Conservation (phyloP, 345 rosid genomes). For the Syzygium aqueum region DNA sequence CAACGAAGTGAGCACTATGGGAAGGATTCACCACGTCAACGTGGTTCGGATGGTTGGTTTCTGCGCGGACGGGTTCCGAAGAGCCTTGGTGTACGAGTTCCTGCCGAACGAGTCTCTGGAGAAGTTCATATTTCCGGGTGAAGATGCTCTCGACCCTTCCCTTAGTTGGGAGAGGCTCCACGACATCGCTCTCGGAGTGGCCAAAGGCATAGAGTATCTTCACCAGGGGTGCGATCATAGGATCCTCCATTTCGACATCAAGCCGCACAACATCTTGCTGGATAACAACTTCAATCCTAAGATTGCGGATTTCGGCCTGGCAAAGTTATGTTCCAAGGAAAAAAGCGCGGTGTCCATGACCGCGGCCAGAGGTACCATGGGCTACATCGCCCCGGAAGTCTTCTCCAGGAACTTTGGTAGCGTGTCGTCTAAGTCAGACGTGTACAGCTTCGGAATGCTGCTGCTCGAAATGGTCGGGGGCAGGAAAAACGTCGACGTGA, state of each 20-base stretch:
- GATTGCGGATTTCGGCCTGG: conserved; percentile 21
- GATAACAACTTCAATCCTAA: conserved; percentile 3
- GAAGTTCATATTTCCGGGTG: conserved; percentile 2
- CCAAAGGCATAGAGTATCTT: conserved; percentile 15
- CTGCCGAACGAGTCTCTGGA: conserved; percentile 21
- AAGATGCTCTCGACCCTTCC: not conserved
- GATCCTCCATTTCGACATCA: conserved; percentile 24
- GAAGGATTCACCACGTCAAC: conserved; percentile 18
- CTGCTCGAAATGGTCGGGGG: conserved; percentile 11
- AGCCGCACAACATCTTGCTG: conserved; percentile 11
- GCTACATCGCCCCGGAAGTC: conserved; percentile 10
- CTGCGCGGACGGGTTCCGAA: conserved; percentile 8
- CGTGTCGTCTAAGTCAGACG: conserved; percentile 3
- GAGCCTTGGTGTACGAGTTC: conserved; percentile 18
- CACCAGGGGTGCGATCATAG: conserved; percentile 20
- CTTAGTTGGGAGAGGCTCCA: conserved; percentile 9
- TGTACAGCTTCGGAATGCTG: conserved; percentile 18
- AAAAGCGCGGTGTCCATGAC: not conserved
- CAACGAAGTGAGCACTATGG: conserved; percentile 15
- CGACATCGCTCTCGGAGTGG: conserved; percentile 12
- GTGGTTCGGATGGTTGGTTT: conserved; percentile 11
- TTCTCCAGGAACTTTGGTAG: not conserved
- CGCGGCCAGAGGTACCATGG: conserved; percentile 11
- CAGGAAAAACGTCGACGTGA: not conserved
- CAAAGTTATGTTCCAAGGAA: conserved; percentile 5